These are phyloP conservation scores for Pseudocercospora pini-densiflorae DNA, from an alignment of 2,329 filamentous ascomycete species.

Conservation along the genomic window DNA sequence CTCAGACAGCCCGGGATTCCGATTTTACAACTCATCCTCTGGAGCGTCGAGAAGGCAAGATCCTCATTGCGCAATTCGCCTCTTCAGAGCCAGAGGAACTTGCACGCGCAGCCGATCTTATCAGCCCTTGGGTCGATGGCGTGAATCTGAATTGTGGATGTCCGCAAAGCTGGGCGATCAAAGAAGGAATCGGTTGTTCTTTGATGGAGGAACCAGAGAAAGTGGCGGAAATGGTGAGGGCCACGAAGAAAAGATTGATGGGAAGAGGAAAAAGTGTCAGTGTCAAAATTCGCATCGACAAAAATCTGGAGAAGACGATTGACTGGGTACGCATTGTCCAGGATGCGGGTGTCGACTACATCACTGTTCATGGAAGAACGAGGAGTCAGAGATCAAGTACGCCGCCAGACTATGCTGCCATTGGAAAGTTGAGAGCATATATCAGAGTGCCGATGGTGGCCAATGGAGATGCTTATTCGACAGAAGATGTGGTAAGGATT, in stretches of 20 bases:
- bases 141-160: conserved; percentile 76
- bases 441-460: conserved; percentile 65
- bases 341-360: conserved; percentile 66
- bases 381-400: conserved; percentile 63
- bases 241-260: conserved; percentile 58
- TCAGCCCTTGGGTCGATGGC: conserved; percentile 65
- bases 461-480: conserved; percentile 71
- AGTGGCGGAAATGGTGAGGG: conserved; percentile 68
- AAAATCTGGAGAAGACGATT: conserved; percentile 60
- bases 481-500: conserved; percentile 45
- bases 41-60: conserved; percentile 41
- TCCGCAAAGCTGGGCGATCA: conserved; percentile 73
- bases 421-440: conserved; percentile 59
- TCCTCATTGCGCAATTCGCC: conserved; percentile 70
- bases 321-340: conserved; percentile 68
- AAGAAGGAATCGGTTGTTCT: conserved; percentile 69
- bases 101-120: conserved; percentile 64
- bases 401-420: conserved; percentile 66
- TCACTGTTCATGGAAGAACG: conserved; percentile 72
- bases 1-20: conserved; percentile 55
- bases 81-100: conserved; percentile 66
- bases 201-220: conserved; percentile 67
- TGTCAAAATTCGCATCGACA: conserved; percentile 72
- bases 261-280: conserved; percentile 60
- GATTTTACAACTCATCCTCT: conserved; percentile 60